Percentiles rank a stretch among this genome's conserved stretches.
phyloP scores from a whole-genome alignment of 805 yeast genomes.

The Millerozyma acaciae region DNA sequence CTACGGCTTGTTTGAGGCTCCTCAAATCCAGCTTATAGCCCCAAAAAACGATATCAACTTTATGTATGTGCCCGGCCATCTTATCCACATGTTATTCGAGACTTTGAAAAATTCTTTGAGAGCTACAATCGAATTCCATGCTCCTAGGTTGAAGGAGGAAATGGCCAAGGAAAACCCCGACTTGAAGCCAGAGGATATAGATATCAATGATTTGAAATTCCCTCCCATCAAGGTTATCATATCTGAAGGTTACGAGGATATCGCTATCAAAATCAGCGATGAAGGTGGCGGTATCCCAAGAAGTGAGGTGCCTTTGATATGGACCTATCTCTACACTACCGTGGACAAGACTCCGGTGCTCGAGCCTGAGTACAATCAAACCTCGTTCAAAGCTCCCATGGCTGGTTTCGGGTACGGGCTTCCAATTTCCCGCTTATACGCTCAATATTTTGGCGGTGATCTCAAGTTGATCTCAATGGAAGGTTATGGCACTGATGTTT shows the following conservation, averaged over 20 bases:
- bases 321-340: constrained; percentile 91
- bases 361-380: constrained; percentile 54
- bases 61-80: constrained; percentile 91
- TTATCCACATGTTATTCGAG: constrained; percentile 87
- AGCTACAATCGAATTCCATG: constrained; percentile 82
- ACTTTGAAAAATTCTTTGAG: constrained; percentile 81
- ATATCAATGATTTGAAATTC: constrained; percentile 61
- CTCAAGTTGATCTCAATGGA: constrained; percentile 85
- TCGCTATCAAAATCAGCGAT: constrained; percentile 84
- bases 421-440: constrained; percentile 80
- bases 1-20: constrained; percentile 83
- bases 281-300: constrained; percentile 95
- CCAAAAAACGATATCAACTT: constrained; percentile 67
- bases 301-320: constrained; percentile 75
- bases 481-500: constrained; percentile 92
- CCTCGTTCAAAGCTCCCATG: constrained; percentile 82
- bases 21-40: constrained; percentile 74
- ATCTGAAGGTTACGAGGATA: constrained; percentile 85
- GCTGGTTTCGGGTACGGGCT: constrained; percentile 93
- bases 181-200: constrained; percentile 31
- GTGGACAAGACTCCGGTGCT: constrained; percentile 68
- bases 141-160: constrained; percentile 43
- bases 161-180: constrained; percentile 41
- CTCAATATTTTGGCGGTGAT: constrained; percentile 90
- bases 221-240: constrained; percentile 86